Conservation (phyloP, 345 rosid species). For the Eucalyptus coolabah region DNA sequence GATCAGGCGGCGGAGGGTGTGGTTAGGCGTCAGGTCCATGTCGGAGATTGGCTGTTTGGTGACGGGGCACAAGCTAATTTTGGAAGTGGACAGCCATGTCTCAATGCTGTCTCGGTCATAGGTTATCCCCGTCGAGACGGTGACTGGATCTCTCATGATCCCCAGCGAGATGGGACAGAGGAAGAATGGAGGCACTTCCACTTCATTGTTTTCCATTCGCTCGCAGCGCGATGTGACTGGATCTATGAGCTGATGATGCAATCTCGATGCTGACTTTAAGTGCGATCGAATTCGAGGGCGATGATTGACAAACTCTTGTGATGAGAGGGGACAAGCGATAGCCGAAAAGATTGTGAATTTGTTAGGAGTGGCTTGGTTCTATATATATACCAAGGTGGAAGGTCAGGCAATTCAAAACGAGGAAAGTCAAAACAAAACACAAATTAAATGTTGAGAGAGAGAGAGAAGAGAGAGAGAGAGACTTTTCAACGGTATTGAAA, state of each 20-base stretch:
- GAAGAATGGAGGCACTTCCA: slow-evolving; percentile 1
- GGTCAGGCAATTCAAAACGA: neutral
- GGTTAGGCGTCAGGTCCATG: slow-evolving; percentile 58
- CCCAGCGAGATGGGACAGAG: slow-evolving; percentile 4
- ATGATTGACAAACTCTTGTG: neutral
- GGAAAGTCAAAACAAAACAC: neutral
- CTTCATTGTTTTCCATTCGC: neutral
- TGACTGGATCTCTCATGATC: slow-evolving; percentile 10
- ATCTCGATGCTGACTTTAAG: neutral
- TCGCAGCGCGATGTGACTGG: neutral
- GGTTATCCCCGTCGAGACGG: slow-evolving; percentile 6
- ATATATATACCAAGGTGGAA: neutral
- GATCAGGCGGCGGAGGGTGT: slow-evolving; percentile 69
- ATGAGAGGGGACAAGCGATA: neutral
- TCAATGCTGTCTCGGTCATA: slow-evolving; percentile 12
- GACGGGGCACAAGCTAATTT: slow-evolving; percentile 9
- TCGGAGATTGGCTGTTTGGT: slow-evolving; percentile 45
- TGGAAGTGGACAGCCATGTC: neutral
- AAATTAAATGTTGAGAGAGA: neutral
- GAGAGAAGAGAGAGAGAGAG: neutral
- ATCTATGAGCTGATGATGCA: neutral
- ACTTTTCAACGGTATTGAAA: neutral
- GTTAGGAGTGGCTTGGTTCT: neutral
- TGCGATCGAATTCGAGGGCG: neutral
- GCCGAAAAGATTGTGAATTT: neutral